Base-by-base conservation (phyloP, 805 yeast genomes). In the Kodamaea sagamina region DNA sequence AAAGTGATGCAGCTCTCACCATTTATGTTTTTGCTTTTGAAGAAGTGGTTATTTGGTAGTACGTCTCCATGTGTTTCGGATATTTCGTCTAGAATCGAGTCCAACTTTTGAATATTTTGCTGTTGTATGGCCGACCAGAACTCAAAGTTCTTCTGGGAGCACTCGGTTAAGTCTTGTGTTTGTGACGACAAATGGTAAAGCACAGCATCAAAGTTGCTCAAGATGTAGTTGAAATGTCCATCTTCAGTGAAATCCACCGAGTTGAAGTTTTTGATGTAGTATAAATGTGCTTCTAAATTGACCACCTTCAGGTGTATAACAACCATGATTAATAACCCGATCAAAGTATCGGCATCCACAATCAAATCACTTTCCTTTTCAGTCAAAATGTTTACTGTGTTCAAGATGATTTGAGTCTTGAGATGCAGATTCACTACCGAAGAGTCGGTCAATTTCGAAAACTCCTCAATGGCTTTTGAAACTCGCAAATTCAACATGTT, bases 201-300 rank as follows among this genome's bases (percentile, higher is more conserved):
- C 0, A 87, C 95, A 0, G 89, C 96, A 53, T 89, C 96, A 34
- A 89, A 68, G 4, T 96, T 88, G 35, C 96, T 84, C 10, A 89
- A 51, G 1, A 89, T 82, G 58, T 92, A 92, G 8, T 87, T 95
- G 22, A 77, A 60, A 17, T 78, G 68, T 0, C 96, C 96, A 29
- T 71, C 71, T n/a, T 55, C 52, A 2, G 56, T 28, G 36, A 36
- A 37, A 29, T 61, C 61, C 0, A 55, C 49, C 2, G 65, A 66
- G 16, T 83, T 74, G 54, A 84, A 88, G 29, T 74, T 67, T 47
- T 80, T 79, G 39, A 89, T 74, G 57, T 87, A 89, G 36, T 66
- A 72, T 8, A 90, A 57, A 50, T 86, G 89, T 2, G 78, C 74
- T 49, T 79, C 83, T 18, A 89, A 57, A 51, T 82, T 64, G 3